phyloP scores from a whole-genome alignment of 2,329 filamentous ascomycete species.

The Acrocalymma vagum region DNA sequence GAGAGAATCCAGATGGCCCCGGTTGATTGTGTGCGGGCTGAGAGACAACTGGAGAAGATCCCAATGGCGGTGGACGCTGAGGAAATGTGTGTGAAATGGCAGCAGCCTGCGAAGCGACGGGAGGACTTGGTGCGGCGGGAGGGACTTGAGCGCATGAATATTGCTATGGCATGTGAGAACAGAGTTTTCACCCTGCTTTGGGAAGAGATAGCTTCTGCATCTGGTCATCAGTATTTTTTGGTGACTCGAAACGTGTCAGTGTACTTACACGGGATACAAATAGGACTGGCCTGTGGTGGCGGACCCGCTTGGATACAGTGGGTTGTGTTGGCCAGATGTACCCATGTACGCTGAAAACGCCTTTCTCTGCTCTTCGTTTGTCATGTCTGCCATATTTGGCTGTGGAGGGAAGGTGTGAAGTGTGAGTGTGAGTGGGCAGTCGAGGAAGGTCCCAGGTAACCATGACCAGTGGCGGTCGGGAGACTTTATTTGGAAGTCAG shows the following conservation, averaged over 20 bases:
- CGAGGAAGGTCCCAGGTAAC: slow-evolving; percentile 21
- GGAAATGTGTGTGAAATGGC: slow-evolving; percentile 23
- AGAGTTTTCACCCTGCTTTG: too few relatives aligned
- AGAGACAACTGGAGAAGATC: slow-evolving; percentile 15
- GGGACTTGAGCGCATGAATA: slow-evolving; percentile 27
- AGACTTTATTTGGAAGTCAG: too few relatives aligned
- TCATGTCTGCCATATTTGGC: too few relatives aligned
- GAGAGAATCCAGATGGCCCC: slow-evolving; percentile 17
- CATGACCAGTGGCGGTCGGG: too few relatives aligned
- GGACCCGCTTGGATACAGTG: slow-evolving; percentile 26
- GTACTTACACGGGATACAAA: slow-evolving; percentile 38
- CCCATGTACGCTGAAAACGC: slow-evolving; percentile 43
- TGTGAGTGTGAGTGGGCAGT: slow-evolving; percentile 13
- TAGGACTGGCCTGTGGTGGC: slow-evolving; percentile 26
- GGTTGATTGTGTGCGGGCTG: slow-evolving; percentile 17
- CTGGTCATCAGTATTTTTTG: slow-evolving; percentile 12
- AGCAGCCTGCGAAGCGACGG: slow-evolving; percentile 29
- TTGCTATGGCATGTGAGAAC: slow-evolving; percentile 27
- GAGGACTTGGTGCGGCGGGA: slow-evolving; percentile 37
- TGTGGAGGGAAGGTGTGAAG: slow-evolving; percentile 22
- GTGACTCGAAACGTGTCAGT: neutral
- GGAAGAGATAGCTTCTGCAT: slow-evolving; percentile 19
- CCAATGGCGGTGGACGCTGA: slow-evolving; percentile 27
- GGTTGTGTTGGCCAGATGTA: slow-evolving; percentile 23
- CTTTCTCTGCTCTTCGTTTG: slow-evolving; percentile 38